A percentile compares a stretch with the other conserved stretches of the same genome.
Evolutionary conservation across 495 filamentous ascomycete genomes (phyloP).

Genomic region (Amorphotheca resinae): DNA sequence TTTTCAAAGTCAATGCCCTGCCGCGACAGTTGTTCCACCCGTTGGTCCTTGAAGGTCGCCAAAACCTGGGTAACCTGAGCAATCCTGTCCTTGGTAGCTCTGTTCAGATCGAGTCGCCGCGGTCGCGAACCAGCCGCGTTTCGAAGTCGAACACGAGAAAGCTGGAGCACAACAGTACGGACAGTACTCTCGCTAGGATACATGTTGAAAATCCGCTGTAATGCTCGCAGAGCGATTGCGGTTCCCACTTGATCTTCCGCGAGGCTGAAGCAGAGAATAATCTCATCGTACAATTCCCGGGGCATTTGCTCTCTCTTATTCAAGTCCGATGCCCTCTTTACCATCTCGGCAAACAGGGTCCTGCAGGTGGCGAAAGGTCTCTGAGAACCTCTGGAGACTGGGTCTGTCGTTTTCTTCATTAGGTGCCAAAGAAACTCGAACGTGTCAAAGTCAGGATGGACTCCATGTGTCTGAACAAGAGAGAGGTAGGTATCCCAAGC

Average conservation of each 20-base stretch:
- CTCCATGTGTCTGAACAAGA: slow-evolving; percentile 24
- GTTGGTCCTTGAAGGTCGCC: slow-evolving; percentile 19
- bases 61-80: slow-evolving; percentile 20
- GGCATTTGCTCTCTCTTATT: slow-evolving; percentile 24
- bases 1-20: slow-evolving; percentile 21
- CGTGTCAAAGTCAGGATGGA: slow-evolving; percentile 54
- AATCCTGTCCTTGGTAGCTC: slow-evolving; percentile 16
- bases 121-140: slow-evolving; percentile 2
- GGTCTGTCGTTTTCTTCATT: slow-evolving; percentile 38
- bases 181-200: slow-evolving; percentile 37
- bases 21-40: slow-evolving; percentile 15
- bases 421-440: slow-evolving; percentile 53
- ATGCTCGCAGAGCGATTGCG: slow-evolving; percentile 36
- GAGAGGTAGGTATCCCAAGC: slow-evolving; percentile 44
- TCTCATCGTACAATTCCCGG: slow-evolving; percentile 41
- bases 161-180: slow-evolving; percentile 37
- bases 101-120: slow-evolving; percentile 3
- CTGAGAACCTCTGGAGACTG: slow-evolving; percentile 18
- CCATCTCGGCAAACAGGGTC: slow-evolving; percentile 49
- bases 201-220: slow-evolving; percentile 33
- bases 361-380: slow-evolving; percentile 30
- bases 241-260: slow-evolving; percentile 41
- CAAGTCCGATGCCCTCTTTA: slow-evolving; percentile 24
- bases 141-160: slow-evolving; percentile 28
- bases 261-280: slow-evolving; percentile 43